A percentile compares a stretch with the other conserved stretches of the same genome.
Evolutionary conservation across 2,329 filamentous ascomycete species (phyloP).

Genomic region (Fusarium chaquense): DNA sequence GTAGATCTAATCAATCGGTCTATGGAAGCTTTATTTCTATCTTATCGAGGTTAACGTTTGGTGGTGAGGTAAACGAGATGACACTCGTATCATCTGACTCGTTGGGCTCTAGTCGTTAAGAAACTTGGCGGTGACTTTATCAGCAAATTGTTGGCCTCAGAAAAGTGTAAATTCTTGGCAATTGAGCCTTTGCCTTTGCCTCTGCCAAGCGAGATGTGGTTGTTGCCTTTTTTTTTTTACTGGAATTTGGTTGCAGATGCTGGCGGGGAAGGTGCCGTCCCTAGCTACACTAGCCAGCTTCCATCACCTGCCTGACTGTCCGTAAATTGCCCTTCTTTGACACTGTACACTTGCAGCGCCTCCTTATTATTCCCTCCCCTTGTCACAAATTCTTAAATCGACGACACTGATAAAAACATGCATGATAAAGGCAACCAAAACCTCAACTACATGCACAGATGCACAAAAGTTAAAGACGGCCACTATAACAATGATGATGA

Average conservation of each 20-base stretch:
- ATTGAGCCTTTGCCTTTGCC: background rate
- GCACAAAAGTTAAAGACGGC: background rate
- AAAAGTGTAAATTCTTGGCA: slow-evolving; percentile 27
- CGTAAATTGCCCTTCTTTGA: background rate
- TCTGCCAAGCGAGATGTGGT: slow-evolving; percentile 15
- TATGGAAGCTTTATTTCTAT: background rate
- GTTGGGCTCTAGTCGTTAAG: background rate
- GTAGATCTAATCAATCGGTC: slow-evolving; percentile 1
- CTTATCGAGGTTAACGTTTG: background rate
- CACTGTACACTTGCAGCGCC: background rate
- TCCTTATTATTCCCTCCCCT: background rate
- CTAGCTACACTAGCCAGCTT: background rate
- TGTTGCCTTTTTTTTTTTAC: slow-evolving; percentile 7
- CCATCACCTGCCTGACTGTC: background rate
- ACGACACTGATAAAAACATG: slow-evolving; percentile 1
- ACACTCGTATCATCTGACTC: slow-evolving; percentile 20
- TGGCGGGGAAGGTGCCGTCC: slow-evolving; percentile 1
- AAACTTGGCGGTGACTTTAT: slow-evolving; percentile 12
- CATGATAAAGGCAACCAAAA: background rate
- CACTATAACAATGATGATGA: slow-evolving; percentile 13
- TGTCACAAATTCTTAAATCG: slow-evolving; percentile 19
- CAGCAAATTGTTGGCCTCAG: slow-evolving; percentile 4
- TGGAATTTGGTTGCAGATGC: background rate
- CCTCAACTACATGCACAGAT: background rate
- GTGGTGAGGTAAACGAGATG: slow-evolving; percentile 7